Base-by-base conservation (phyloP, 768 basidiomycete genomes). In the Suillus fuscotomentosus region DNA sequence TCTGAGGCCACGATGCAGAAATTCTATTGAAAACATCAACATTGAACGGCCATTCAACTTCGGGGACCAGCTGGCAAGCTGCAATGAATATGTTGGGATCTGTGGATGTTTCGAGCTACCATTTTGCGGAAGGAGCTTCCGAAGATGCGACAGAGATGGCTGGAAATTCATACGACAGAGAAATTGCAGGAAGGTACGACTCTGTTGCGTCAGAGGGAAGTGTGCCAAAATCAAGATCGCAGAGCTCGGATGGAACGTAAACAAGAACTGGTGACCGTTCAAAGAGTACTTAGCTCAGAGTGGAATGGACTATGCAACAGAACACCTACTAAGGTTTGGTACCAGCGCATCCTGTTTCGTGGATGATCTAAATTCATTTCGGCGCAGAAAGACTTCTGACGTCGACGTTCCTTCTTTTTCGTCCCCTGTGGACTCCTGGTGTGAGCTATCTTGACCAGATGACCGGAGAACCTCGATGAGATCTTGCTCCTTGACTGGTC, bases 321-420 rank as follows among this genome's bases (percentile, higher is more conserved):
- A 60, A 43, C 68, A 80, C 81, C 61, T 72, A 86, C 92, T 82
- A 5, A 99, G 82, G 72, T 89, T 84, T 64, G 85, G 82, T 10
- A 92, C 75, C 34, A 99, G 78, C 1, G 95, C 95, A 62, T 95
- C 86, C 3, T 98, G 80, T 76, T 99, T 99, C 1, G 96, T 97
- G 10, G 93, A 95, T 5, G 93, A 91, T 45, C 86, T 84, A 76
- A 97, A 94, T 75, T 96, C 87, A 67, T 94, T 94, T 68, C 88
- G 86, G 13, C 91, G 82, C 53, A 96, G 76, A 15, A 84, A 77
- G 34, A 94, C 80, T 17, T 74, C 77, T 14, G 84, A 77, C 43
- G 77, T 69, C 72, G n/a, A 72, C 61, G 68, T 66, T 5, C 66
- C 41, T 11, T 65, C 69, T 24, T 64, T 67, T 62, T 63, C 69